Evolutionary conservation across 2,329 filamentous ascomycete species (phyloP).

Genomic region (Cladosporium phlei): DNA sequence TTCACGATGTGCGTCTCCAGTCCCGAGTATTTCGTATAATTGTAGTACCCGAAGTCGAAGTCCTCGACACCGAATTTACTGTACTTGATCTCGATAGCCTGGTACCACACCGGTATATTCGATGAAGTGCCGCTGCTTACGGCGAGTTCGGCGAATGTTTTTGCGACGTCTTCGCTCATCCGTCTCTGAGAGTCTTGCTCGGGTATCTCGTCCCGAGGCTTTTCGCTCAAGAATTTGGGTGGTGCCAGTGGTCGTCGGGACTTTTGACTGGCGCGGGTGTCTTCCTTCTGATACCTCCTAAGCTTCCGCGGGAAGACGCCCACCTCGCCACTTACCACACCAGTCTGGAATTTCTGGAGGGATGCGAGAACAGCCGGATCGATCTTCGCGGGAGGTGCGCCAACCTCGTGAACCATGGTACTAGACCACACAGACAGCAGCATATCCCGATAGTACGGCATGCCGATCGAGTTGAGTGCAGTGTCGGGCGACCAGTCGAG

Average conservation of each 20-base stretch:
- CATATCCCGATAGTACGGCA: conserved; percentile 88
- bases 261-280: conserved; percentile 49
- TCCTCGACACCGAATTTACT: conserved; percentile 99
- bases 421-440: conserved; percentile 87
- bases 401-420: conserved; percentile 77
- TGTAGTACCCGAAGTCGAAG: conserved; percentile 97
- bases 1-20: conserved; percentile 95
- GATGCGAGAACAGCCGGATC: conserved; percentile 65
- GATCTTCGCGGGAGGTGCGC: conserved; percentile 71
- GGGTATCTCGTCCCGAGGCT: conserved; percentile 59
- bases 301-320: conserved; percentile 53
- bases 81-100: conserved; percentile 96
- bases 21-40: conserved; percentile 85
- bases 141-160: conserved; percentile 63
- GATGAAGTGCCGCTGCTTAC: conserved; percentile 68
- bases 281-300: conserved; percentile 70
- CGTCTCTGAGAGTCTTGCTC: conserved; percentile 38
- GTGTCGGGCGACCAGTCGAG: conserved; percentile 52
- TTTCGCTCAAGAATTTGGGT: conserved; percentile 93
- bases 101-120: conserved; percentile 83
- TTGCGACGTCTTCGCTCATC: conserved; percentile 55
- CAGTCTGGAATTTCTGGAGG: conserved; percentile 68
- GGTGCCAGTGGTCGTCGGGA: conserved; percentile 61
- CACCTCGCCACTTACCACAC: conserved; percentile 31
- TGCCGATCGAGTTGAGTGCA: conserved; percentile 78